A percentile compares a stretch with the other conserved stretches of the same genome.
Evolutionary conservation across 371 early-diverging fungal genomes (phyloP).

Genomic region (Catenaria anguillulae): DNA sequence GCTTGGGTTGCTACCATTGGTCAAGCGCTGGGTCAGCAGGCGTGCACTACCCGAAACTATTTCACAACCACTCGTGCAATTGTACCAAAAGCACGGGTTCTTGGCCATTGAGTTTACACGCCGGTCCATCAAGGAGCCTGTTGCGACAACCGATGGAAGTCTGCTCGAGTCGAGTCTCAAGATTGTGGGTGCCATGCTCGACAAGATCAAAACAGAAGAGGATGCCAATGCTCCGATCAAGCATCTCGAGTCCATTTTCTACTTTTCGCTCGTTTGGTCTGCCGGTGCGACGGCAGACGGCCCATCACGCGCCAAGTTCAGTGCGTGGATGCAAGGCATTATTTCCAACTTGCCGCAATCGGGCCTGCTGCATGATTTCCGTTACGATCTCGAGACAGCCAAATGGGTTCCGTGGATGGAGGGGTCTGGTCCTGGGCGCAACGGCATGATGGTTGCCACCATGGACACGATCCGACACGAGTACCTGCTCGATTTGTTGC

Average conservation of each 20-base stretch:
- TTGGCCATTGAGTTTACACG: conserved; percentile 25
- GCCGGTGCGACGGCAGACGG: conserved; percentile 31
- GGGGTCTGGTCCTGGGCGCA: background rate
- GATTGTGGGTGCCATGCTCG: conserved; percentile 23
- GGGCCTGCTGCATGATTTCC: conserved; percentile 30
- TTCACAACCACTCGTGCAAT: background rate
- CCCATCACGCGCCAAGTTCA: conserved; percentile 33
- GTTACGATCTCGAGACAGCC: conserved; percentile 20
- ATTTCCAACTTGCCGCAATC: conserved; percentile 16
- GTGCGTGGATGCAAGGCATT: conserved; percentile 21
- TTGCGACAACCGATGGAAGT: conserved; percentile 32
- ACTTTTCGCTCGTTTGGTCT: conserved; percentile 38
- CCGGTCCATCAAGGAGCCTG: conserved; percentile 24
- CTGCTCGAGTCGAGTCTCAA: conserved; percentile 27
- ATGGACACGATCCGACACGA: conserved; percentile 40
- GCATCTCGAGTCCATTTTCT: conserved; percentile 28
- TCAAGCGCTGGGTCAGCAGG: conserved; percentile 26
- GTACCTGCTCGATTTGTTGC: conserved; percentile 27
- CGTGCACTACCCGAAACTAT: conserved; percentile 6
- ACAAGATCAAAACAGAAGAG: background rate
- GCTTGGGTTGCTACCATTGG: conserved; percentile 28
- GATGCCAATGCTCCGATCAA: conserved; percentile 14
- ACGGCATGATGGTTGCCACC: conserved; percentile 29
- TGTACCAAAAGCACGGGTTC: conserved; percentile 26
- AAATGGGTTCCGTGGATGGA: conserved; percentile 34